phyloP scores from a whole-genome alignment of 495 filamentous ascomycete species.

The Penicillium bialowiezense region DNA sequence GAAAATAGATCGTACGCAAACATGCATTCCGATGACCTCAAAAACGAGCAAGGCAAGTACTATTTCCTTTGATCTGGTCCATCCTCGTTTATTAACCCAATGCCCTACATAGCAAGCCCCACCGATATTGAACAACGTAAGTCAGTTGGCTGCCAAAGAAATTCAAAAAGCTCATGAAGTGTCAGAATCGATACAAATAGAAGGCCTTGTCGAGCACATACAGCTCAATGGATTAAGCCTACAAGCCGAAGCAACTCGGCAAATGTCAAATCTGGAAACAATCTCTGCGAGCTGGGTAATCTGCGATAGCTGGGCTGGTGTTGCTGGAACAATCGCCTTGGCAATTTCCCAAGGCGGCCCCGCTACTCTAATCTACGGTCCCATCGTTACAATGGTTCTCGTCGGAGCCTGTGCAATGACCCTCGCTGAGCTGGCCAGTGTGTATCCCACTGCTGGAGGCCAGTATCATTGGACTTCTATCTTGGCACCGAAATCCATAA shows the following conservation, averaged over 20 bases:
- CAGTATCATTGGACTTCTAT: conserved; percentile 41
- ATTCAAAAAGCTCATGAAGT: not conserved
- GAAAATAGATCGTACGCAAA: too few species aligned
- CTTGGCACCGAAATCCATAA: conserved; percentile 18
- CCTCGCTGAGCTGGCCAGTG: conserved; percentile 48
- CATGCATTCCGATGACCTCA: not conserved
- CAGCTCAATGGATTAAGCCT: conserved; percentile 4
- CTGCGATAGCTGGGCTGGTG: conserved; percentile 23
- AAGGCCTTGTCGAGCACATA: conserved; percentile 1
- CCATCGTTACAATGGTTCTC: conserved; percentile 17
- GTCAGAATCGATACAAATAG: not conserved
- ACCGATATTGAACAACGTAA: conserved; percentile 1
- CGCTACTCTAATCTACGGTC: conserved; percentile 25
- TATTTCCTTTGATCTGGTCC: not conserved
- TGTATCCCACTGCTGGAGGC: conserved; percentile 51
- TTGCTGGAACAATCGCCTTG: conserved; percentile 23
- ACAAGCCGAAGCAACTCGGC: not conserved
- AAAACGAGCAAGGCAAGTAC: not conserved
- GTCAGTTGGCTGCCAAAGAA: not conserved
- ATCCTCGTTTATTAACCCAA: not conserved
- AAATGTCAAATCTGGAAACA: conserved; percentile 12
- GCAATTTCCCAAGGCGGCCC: conserved; percentile 25
- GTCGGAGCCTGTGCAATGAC: conserved; percentile 33
- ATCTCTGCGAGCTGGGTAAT: conserved; percentile 20
- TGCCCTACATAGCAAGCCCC: not conserved